These are phyloP conservation scores for Yueomyces sp. DNA, from an alignment of 805 yeast species.

Conservation along the genomic window DNA sequence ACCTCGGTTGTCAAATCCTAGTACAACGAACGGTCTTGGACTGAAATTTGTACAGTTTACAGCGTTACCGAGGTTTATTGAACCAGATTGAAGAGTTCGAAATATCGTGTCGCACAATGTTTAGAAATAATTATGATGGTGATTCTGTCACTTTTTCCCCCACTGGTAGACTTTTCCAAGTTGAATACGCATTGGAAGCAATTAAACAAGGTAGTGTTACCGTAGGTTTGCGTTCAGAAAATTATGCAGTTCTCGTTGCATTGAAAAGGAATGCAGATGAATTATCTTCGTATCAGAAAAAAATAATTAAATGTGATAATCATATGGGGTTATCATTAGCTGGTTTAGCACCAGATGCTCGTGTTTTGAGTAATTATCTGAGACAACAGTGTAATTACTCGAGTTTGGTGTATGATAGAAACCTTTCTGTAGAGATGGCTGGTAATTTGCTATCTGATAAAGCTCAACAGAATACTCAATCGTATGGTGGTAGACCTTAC, in stretches of 20 bases:
- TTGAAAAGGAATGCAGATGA: slow-evolving; percentile 95
- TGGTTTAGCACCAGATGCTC: slow-evolving; percentile 96
- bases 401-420: slow-evolving; percentile 73
- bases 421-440: slow-evolving; percentile 71
- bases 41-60: background rate
- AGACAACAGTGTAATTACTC: slow-evolving; percentile 87
- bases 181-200: slow-evolving; percentile 94
- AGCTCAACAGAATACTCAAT: slow-evolving; percentile 94
- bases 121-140: slow-evolving; percentile 97
- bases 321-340: slow-evolving; percentile 94
- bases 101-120: slow-evolving; percentile 28
- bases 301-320: slow-evolving; percentile 79
- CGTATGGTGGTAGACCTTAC: slow-evolving; percentile 92
- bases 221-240: slow-evolving; percentile 79
- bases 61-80: background rate
- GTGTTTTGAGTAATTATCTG: slow-evolving; percentile 78
- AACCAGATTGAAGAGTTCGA: background rate
- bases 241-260: slow-evolving; percentile 85
- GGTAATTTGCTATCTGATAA: slow-evolving; percentile 84
- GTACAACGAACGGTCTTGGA: background rate
- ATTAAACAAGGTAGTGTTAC: slow-evolving; percentile 97
- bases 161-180: slow-evolving; percentile 95
- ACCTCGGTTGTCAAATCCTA: no score
- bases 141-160: slow-evolving; percentile 98
- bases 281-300: slow-evolving; percentile 91